Base-by-base conservation (phyloP, 2,329 filamentous ascomycete genomes). In the Apiospora saccharicola region DNA sequence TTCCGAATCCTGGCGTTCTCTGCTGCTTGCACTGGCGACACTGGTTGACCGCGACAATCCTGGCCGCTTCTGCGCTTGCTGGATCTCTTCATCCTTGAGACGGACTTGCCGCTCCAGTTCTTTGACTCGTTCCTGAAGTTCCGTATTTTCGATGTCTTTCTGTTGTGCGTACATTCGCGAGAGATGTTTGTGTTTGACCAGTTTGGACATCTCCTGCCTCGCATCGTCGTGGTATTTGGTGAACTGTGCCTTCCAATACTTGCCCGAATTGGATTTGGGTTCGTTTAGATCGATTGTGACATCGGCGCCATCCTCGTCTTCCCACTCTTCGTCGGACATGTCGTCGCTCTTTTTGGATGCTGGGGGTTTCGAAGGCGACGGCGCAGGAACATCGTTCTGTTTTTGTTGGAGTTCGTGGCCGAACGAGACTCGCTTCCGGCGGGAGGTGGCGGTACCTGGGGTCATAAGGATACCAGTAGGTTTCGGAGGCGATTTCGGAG, bases 161-260 rank as follows among this genome's bases (percentile, higher is more conserved):
- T 92, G 90, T 79, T 92, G 91, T 61, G 93, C 93, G 78, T 92
- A 95, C 71, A 91, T 92, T 82, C 94, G 95, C 72, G 93, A 92
- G 74, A 94, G 86, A 79, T 93, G 90, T 84, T 95, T 94, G 85
- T 95, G 95, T 79, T 90, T 90, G 79, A 95, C 88, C 78, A 96
- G 86, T 83, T 92, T 94, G 83, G 91, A 91, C 86, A 95, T 91
- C 81, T 95, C 92, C 61, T 86, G 87, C 80, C 90, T 90, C 74
- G 93, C 93, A 74, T 93, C 92, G 64, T 90, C 86, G 68, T 93
- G 90, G 78, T 95, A 96, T 71, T 87, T 88, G 75, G 94, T 88
- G 77, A 93, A 95, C 78, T 94, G 90, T 34, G 89, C 87, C 82
- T 95, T 95, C 93, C 93, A 96, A 81, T 93, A 95, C 77, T 89